A percentile compares a stretch with the other conserved stretches of the same genome.
phyloP scores from a whole-genome alignment of 768 basidiomycete genomes.

The Amanita thiersii region DNA sequence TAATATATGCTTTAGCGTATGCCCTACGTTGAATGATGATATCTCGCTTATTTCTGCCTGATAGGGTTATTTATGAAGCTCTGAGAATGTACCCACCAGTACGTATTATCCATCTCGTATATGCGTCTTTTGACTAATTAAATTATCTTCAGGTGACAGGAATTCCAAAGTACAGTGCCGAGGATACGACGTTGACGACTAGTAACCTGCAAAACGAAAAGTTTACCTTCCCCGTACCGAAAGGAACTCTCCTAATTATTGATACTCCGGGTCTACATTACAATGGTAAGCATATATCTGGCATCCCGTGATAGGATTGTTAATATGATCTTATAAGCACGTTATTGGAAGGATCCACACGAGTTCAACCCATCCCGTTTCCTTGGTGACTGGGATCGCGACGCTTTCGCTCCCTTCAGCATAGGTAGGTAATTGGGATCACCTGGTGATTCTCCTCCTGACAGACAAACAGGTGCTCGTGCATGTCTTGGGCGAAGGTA shows the following conservation, averaged over 20 bases:
- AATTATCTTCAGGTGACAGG: constrained; percentile 21
- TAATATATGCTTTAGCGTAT: constrained; percentile 32
- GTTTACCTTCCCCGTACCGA: constrained; percentile 30
- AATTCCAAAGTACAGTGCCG: constrained; percentile 36
- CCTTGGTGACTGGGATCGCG: constrained; percentile 43
- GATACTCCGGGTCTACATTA: constrained; percentile 36
- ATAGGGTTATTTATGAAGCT: constrained; percentile 42
- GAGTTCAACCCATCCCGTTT: constrained; percentile 39
- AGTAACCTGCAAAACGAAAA: constrained; percentile 29
- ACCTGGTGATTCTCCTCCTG: not conserved
- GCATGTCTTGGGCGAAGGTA: constrained; percentile 39
- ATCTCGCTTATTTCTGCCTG: not conserved
- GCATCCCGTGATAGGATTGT: not conserved
- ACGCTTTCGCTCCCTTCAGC: constrained; percentile 49
- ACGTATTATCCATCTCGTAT: constrained; percentile 9
- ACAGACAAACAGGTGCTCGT: constrained; percentile 24
- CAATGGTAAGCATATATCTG: constrained; percentile 31
- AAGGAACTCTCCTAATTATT: constrained; percentile 29
- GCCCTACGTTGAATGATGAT: not conserved
- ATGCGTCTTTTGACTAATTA: not conserved
- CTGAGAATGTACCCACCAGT: constrained; percentile 40
- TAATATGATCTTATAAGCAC: constrained; percentile 24
- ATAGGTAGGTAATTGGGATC: constrained; percentile 21
- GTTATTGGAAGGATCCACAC: constrained; percentile 48
- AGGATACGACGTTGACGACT: constrained; percentile 34